Evolutionary conservation across 2,329 filamentous ascomycete genomes (phyloP).

Genomic region (Dothistroma pini): DNA sequence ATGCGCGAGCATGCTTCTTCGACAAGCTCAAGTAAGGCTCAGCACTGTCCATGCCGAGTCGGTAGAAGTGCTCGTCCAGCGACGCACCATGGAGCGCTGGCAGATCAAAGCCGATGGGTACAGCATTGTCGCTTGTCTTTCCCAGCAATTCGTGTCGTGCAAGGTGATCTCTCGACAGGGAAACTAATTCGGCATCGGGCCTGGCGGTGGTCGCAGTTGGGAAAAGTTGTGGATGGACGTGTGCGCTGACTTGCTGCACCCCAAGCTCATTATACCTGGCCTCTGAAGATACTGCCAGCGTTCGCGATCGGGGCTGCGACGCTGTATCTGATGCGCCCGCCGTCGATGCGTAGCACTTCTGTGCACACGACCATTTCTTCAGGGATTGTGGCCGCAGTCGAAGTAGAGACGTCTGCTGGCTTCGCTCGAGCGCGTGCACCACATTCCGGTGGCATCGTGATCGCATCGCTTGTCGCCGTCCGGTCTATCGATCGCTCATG

Average conservation of each 20-base stretch:
- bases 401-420: conserved; percentile 37
- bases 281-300: conserved; percentile 39
- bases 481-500: conserved; percentile 6
- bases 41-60: conserved; percentile 77
- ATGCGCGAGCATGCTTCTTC: conserved; percentile 65
- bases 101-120: conserved; percentile 80
- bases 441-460: conserved; percentile 32
- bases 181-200: conserved; percentile 72
- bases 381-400: conserved; percentile 30
- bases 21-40: conserved; percentile 77
- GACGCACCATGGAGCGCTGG: conserved; percentile 73
- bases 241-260: conserved; percentile 84
- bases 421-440: conserved; percentile 31
- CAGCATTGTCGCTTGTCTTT: conserved; percentile 74
- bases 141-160: conserved; percentile 80
- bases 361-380: conserved; percentile 26
- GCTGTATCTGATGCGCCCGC: conserved; percentile 4
- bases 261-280: conserved; percentile 87
- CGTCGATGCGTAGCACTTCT: conserved; percentile 17
- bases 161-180: conserved; percentile 78
- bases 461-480: conserved; percentile 28
- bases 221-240: conserved; percentile 83
- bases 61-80: conserved; percentile 91
- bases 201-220: conserved; percentile 52
- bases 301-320: conserved; percentile 10